Percentiles rank a stretch among this genome's conserved stretches.
Conservation (phyloP, 331 rosid genomes). For the Quercus tomentella region DNA sequence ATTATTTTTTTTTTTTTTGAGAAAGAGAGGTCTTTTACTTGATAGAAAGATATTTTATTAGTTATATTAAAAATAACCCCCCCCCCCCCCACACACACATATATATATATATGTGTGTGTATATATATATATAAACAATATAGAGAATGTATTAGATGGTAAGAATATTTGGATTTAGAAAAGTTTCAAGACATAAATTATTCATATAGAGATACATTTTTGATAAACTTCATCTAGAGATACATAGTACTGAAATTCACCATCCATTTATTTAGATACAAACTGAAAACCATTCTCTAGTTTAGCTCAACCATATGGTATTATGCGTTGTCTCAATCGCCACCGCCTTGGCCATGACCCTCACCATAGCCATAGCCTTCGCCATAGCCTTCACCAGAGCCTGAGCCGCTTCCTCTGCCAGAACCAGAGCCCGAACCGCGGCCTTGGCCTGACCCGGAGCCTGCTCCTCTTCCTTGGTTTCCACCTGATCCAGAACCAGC, state of each 20-base stretch:
- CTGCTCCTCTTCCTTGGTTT: constrained; percentile 29
- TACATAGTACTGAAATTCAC: constrained; percentile 1
- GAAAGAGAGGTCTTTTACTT: no score
- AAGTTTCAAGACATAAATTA: no score
- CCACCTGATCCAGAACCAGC: constrained; percentile 59
- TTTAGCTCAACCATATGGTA: background rate
- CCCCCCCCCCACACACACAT: no score
- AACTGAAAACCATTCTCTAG: background rate
- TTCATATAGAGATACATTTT: constrained; percentile 3
- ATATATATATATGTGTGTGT: no score
- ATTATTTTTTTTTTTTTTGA: no score
- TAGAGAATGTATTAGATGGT: no score
- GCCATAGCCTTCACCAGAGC: background rate
- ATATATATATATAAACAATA: no score
- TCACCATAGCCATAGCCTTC: background rate
- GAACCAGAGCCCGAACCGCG: constrained; percentile 16
- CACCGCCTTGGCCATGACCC: constrained; percentile 42
- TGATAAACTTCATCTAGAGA: background rate
- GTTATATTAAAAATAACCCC: no score
- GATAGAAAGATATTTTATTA: no score
- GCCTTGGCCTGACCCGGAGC: constrained; percentile 30
- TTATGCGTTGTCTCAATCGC: constrained; percentile 26
- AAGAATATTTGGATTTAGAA: no score
- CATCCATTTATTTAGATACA: constrained; percentile 19
- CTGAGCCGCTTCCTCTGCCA: constrained; percentile 21